Percentiles rank a stretch among this genome's conserved stretches.
phyloP scores from a whole-genome alignment of 768 basidiomycete genomes.

The Termitomyces heimii region DNA sequence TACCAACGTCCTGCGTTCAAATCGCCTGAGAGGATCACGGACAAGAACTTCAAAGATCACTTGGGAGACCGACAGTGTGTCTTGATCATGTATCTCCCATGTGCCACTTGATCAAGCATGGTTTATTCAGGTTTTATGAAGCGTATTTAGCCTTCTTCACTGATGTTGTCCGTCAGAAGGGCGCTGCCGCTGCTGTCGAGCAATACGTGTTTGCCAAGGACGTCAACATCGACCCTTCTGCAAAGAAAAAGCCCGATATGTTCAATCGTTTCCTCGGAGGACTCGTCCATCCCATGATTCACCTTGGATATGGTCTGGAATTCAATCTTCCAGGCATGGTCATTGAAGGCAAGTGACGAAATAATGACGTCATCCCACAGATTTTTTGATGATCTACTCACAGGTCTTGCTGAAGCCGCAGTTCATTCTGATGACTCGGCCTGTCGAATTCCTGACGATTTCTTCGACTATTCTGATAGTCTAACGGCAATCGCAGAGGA shows the following conservation, averaged over 20 bases:
- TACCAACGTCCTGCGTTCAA: constrained; percentile 31
- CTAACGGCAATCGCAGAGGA: background rate
- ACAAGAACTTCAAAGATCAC: constrained; percentile 45
- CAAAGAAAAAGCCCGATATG: constrained; percentile 28
- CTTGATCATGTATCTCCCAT: background rate
- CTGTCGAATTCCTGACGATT: constrained; percentile 13
- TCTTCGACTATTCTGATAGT: constrained; percentile 3
- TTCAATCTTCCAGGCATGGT: constrained; percentile 54
- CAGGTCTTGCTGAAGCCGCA: constrained; percentile 54
- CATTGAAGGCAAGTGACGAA: constrained; percentile 45
- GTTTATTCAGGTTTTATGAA: constrained; percentile 40
- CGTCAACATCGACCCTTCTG: constrained; percentile 33
- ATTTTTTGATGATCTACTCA: background rate
- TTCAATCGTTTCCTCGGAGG: constrained; percentile 53
- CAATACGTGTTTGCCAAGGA: constrained; percentile 48
- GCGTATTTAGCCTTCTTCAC: constrained; percentile 50
- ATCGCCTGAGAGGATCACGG: constrained; percentile 40
- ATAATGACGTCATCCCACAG: background rate
- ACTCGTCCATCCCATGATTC: constrained; percentile 62
- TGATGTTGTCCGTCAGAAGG: constrained; percentile 30
- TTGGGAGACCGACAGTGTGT: constrained; percentile 50
- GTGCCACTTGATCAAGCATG: background rate
- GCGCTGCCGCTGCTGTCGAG: constrained; percentile 37
- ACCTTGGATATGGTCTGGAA: constrained; percentile 59
- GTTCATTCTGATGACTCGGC: constrained; percentile 34